These are phyloP conservation scores for Colletotrichum sp. DNA, from an alignment of 2,329 filamentous ascomycete genomes.

Conservation along the genomic window DNA sequence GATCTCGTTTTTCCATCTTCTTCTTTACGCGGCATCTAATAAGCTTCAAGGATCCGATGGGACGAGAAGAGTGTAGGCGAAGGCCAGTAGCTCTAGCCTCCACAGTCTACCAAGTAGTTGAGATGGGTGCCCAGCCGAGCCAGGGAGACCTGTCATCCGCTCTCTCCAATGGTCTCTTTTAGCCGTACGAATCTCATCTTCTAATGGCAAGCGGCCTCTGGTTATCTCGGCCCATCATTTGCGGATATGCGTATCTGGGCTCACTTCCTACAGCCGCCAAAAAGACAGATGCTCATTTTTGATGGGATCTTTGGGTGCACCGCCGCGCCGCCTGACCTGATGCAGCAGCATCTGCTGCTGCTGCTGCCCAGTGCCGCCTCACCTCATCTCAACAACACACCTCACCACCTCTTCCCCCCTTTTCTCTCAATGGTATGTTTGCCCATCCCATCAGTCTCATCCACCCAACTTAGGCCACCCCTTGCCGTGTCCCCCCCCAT, in stretches of 20 bases:
- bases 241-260: conserved; percentile 1
- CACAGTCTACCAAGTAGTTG: neutral
- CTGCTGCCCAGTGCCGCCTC: neutral
- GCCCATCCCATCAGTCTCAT: neutral
- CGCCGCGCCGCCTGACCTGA: neutral
- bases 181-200: neutral
- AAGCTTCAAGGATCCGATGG: neutral
- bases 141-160: neutral
- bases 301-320: neutral
- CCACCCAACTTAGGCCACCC: neutral
- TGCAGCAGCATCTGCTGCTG: neutral
- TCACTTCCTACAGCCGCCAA: neutral
- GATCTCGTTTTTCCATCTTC: neutral
- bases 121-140: neutral
- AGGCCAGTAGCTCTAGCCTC: neutral
- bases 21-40: neutral
- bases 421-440: neutral
- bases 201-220: neutral
- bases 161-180: neutral
- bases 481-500: neutral
- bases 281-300: neutral
- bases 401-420: neutral
- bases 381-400: neutral
- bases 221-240: neutral
- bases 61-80: neutral